Conservation (phyloP, 1,284 basidiomycete species). For the Vanrija humicola region DNA sequence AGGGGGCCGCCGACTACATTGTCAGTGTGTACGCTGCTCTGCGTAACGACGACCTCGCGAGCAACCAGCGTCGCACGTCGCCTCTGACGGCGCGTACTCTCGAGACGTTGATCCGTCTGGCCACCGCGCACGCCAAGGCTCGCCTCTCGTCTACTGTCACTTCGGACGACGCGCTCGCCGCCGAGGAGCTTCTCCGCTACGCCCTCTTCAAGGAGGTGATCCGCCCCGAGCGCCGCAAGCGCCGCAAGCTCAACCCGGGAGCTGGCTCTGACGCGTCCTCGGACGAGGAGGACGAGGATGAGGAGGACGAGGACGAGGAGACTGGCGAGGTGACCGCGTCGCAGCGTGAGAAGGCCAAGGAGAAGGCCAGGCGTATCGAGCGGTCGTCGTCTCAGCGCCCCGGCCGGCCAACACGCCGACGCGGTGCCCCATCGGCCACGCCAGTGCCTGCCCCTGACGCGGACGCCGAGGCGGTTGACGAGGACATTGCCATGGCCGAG, state of each 20-base stretch:
- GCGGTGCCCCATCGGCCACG: background rate
- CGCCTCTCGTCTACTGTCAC: conserved; percentile 82
- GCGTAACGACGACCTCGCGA: conserved; percentile 87
- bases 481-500: conserved; percentile 5
- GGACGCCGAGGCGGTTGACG: conserved; percentile 21
- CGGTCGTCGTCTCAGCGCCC: conserved; percentile 1
- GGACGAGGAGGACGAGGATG: conserved; percentile 56
- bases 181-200: conserved; percentile 93
- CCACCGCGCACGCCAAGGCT: conserved; percentile 96
- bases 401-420: background rate
- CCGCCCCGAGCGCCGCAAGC: conserved; percentile 64
- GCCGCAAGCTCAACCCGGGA: conserved; percentile 65
- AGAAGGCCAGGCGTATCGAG: conserved; percentile 54
- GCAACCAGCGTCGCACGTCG: conserved; percentile 80
- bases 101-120: conserved; percentile 95
- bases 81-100: conserved; percentile 97
- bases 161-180: conserved; percentile 79
- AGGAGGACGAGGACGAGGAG: conserved; percentile 44
- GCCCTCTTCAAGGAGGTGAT: conserved; percentile 98
- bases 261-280: conserved; percentile 56
- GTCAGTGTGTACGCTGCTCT: conserved; percentile 87
- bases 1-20: conserved; percentile 92
- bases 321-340: conserved; percentile 27
- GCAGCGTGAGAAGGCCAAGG: conserved; percentile 42
- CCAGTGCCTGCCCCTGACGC: conserved; percentile 1